Conservation (phyloP, 805 yeast genomes). For the Jamesozyma piceae region DNA sequence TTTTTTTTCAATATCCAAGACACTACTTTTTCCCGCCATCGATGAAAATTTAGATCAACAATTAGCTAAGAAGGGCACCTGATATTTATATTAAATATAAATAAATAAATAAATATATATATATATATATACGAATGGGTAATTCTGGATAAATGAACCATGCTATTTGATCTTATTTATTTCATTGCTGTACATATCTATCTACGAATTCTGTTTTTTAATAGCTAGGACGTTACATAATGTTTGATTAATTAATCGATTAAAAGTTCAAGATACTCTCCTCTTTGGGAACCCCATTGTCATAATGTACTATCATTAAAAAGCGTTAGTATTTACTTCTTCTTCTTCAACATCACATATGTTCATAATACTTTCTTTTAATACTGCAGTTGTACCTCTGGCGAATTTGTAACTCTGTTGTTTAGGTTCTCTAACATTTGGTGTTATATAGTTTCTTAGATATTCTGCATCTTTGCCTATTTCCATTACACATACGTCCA, state of each 20-base stretch:
- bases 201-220: neutral
- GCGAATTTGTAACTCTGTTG: constrained; percentile 75
- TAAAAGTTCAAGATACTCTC: too few relatives aligned
- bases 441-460: constrained; percentile 79
- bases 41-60: too few relatives aligned
- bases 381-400: constrained; percentile 88
- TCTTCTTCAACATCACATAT: constrained; percentile 63
- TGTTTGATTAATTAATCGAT: neutral
- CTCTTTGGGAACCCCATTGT: too few relatives aligned
- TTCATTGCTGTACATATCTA: neutral
- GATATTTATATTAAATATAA: too few relatives aligned
- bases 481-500: constrained; percentile 95
- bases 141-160: too few relatives aligned
- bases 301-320: neutral
- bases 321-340: constrained; percentile 33
- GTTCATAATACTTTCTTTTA: constrained; percentile 57
- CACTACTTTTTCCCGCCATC: neutral
- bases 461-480: constrained; percentile 79
- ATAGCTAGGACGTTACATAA: neutral
- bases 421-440: constrained; percentile 79
- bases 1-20: too few relatives aligned
- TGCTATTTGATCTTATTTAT: neutral
- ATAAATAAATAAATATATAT: too few relatives aligned
- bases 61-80: too few relatives aligned
- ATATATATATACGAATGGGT: too few relatives aligned